Evolutionary conservation across 2,329 filamentous ascomycete species (phyloP).

Genomic region (Xylaria sp.): DNA sequence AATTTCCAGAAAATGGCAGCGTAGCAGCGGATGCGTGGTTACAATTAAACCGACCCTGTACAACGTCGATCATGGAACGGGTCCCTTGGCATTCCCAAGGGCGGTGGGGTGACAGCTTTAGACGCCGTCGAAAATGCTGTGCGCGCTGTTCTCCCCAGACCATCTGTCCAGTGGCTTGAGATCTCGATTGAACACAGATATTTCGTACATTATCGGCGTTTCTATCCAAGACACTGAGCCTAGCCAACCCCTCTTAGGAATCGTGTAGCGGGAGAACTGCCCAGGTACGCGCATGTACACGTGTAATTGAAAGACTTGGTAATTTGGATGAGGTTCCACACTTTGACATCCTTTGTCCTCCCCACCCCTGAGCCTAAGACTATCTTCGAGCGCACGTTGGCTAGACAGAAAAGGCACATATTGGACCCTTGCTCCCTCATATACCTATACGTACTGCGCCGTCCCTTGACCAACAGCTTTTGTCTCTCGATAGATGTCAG

Average conservation of each 20-base stretch:
- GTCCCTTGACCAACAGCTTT: slow-evolving; percentile 20
- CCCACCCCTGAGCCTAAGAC: slow-evolving; percentile 35
- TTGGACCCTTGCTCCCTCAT: slow-evolving; percentile 28
- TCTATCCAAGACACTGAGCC: slow-evolving; percentile 34
- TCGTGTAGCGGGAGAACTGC: slow-evolving; percentile 12
- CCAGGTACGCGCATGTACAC: slow-evolving; percentile 29
- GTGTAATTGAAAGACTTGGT: slow-evolving; percentile 33
- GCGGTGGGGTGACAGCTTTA: slow-evolving; percentile 2
- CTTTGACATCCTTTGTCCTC: slow-evolving; percentile 33
- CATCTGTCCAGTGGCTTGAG: slow-evolving; percentile 10
- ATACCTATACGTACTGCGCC: background rate
- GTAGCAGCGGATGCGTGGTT: slow-evolving; percentile 29
- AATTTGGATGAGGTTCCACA: slow-evolving; percentile 39
- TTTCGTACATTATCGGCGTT: slow-evolving; percentile 17
- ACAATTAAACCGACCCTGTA: slow-evolving; percentile 34
- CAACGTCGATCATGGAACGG: slow-evolving; percentile 34
- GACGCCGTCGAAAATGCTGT: slow-evolving; percentile 4
- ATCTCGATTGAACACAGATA: slow-evolving; percentile 20
- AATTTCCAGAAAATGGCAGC: slow-evolving; percentile 39
- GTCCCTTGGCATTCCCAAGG: slow-evolving; percentile 28
- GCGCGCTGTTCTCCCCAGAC: slow-evolving; percentile 2
- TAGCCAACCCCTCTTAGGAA: slow-evolving; percentile 13
- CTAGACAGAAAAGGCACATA: slow-evolving; percentile 12
- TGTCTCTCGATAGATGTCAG: slow-evolving; percentile 13
- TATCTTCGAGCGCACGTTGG: slow-evolving; percentile 29